Evolutionary conservation across 176 grass and related monocot species (phyloP).

Genomic region (Microstegium vimineum): DNA sequence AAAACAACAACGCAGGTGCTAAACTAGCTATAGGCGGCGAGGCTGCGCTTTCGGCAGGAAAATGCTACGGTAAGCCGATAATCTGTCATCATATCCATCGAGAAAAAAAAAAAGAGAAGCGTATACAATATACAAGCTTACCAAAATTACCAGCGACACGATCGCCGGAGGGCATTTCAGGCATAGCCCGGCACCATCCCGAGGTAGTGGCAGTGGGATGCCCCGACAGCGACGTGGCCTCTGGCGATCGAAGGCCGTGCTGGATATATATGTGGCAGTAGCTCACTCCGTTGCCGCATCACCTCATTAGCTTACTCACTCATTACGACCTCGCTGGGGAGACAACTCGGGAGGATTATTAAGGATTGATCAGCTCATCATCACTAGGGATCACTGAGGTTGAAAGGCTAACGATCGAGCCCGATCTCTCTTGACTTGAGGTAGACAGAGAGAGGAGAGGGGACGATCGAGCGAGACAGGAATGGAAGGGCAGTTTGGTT

Average conservation of each 20-base stretch:
- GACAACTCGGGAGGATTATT: background rate
- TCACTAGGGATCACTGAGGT: background rate
- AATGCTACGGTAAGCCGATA: slow-evolving; percentile 46
- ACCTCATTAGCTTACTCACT: background rate
- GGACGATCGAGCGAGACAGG: background rate
- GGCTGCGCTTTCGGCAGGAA: slow-evolving; percentile 54
- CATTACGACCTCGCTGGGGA: background rate
- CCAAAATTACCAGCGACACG: slow-evolving; percentile 31
- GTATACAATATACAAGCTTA: background rate
- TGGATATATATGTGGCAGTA: slow-evolving; percentile 34
- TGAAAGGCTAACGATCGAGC: background rate
- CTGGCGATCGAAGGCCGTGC: background rate
- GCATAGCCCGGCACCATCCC: background rate
- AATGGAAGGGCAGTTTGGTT: slow-evolving; percentile 54
- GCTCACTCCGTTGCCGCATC: slow-evolving; percentile 21
- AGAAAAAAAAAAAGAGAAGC: background rate
- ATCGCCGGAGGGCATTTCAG: slow-evolving; percentile 30
- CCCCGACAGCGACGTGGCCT: slow-evolving; percentile 37
- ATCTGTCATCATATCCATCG: slow-evolving; percentile 40
- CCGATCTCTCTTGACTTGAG: background rate
- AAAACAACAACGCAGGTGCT: slow-evolving; percentile 4
- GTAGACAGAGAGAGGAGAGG: background rate
- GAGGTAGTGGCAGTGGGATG: slow-evolving; percentile 46
- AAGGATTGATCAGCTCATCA: background rate
- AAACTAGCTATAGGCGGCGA: slow-evolving; percentile 20